phyloP scores from a whole-genome alignment of 2,329 filamentous ascomycete genomes.

The Fonsecaea pedrosoi region DNA sequence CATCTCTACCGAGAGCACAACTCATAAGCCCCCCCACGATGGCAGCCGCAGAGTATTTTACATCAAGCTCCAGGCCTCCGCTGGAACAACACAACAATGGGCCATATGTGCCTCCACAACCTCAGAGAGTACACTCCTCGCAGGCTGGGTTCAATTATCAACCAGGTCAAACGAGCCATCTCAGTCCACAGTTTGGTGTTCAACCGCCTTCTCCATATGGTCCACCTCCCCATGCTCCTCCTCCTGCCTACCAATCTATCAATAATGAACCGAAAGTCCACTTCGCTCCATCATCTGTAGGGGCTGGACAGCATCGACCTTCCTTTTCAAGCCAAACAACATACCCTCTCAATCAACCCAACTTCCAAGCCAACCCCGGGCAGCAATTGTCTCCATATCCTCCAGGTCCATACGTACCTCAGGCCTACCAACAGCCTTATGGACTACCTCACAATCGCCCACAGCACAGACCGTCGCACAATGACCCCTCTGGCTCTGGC shows the following conservation, averaged over 20 bases:
- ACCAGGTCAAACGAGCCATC: constrained; percentile 21
- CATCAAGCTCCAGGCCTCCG: constrained; percentile 28
- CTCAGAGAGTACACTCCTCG: constrained; percentile 29
- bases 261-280: constrained; percentile 35
- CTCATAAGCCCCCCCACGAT: constrained; percentile 20
- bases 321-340: constrained; percentile 30
- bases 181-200: constrained; percentile 25
- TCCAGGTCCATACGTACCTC: constrained; percentile 28
- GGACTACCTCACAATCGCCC: constrained; percentile 16
- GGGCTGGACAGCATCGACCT: constrained; percentile 28
- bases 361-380: constrained; percentile 22
- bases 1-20: background rate
- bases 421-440: constrained; percentile 26
- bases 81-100: constrained; percentile 27
- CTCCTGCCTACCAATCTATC: constrained; percentile 36
- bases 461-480: constrained; percentile 18
- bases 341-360: constrained; percentile 29
- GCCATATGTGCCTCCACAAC: constrained; percentile 23
- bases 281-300: constrained; percentile 24
- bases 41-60: constrained; percentile 40
- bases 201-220: constrained; percentile 24
- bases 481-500: constrained; percentile 20
- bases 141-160: constrained; percentile 18
- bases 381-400: constrained; percentile 23
- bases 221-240: constrained; percentile 32